Percentiles rank a stretch among this genome's conserved stretches.
Conservation (phyloP, 2,329 filamentous ascomycete species). For the Coleophoma eucalyptorum region DNA sequence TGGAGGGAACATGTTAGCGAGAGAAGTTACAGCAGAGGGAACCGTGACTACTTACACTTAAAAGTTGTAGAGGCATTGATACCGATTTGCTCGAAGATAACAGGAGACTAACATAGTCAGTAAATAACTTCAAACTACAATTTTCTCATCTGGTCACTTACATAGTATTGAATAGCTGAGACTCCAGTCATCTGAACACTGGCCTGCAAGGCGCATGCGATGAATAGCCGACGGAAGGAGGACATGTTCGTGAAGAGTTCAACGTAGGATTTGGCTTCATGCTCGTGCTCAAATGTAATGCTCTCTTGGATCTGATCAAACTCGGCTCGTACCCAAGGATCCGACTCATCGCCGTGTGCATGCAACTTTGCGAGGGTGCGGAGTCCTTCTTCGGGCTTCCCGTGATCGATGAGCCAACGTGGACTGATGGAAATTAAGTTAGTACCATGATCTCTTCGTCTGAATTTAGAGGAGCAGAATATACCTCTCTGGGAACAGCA, state of each 20-base stretch:
- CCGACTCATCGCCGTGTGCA: constrained; percentile 51
- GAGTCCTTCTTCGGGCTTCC: constrained; percentile 50
- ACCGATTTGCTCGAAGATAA: constrained; percentile 56
- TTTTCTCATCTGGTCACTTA: not conserved
- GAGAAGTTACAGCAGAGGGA: not conserved
- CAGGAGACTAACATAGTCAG: constrained; percentile 31
- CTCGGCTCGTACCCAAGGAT: constrained; percentile 60
- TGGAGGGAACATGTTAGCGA: not conserved
- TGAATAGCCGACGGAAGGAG: constrained; percentile 59
- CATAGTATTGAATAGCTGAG: constrained; percentile 60
- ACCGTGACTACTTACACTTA: constrained; percentile 32
- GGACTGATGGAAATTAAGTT: constrained; percentile 16
- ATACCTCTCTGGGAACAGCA: constrained; percentile 55
- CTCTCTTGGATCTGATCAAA: constrained; percentile 61
- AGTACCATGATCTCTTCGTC: too few species aligned
- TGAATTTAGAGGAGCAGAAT: too few species aligned
- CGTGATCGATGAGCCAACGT: constrained; percentile 62
- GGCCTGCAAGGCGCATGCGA: constrained; percentile 58
- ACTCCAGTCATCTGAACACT: constrained; percentile 66
- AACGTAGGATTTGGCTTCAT: constrained; percentile 58
- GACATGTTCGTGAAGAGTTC: constrained; percentile 58
- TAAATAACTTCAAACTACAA: too few species aligned
- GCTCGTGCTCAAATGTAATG: constrained; percentile 56
- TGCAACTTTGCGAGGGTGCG: constrained; percentile 56
- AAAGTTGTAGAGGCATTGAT: constrained; percentile 52